Evolutionary conservation across 441 rosid genomes (phyloP), one percentile per base, ranked within the genome.

Genomic region (Hura crepitans): DNA sequence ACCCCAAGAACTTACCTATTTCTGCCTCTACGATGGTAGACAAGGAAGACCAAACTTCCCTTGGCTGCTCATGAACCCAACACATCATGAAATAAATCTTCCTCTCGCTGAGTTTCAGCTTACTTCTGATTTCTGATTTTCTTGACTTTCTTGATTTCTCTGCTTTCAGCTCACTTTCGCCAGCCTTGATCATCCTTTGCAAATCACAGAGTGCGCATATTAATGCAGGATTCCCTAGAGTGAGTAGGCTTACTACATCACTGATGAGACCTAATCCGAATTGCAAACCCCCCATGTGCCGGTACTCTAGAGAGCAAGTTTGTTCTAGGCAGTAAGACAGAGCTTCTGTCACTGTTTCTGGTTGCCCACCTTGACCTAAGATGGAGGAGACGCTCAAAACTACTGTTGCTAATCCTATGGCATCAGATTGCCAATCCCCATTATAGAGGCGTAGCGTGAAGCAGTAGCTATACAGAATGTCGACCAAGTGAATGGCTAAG

Each of bases 371-470:
- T 46, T 85, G 87, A 73, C 92, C 87, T 69, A 94, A 77, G 66
- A 92, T 88, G 2, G 81, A 86, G 23, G 97, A 94, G 47, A 87
- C 58, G 54, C 79, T 83, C 72, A 89, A 59, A 6, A 84, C 80
- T 72, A 77, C 84, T 67, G 81, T 77, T 0, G 84, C 85, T 27
- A 97, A 80, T 57, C 94, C 99, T 57, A 81, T 25, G n/a, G 84
- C 81, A 75, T 94, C 97, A 0, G 89, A 85, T 70, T 80, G 80
- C 92, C 96, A 87, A 23, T 94, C 99, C 65, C 99, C 97, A 65
- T 94, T 94, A 68, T 92, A 94, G 66, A 92, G 77, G 15, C 96
- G 89, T 27, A 89, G 81, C 5, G 96, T 82, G 72, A 94, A 94
- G 72, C 97, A 91, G 68, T 90, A 91, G 70, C 86, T 82, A 63